These are phyloP conservation scores for Tylopilus orsonianus DNA, from an alignment of 1,284 basidiomycete species.

Conservation along the genomic window DNA sequence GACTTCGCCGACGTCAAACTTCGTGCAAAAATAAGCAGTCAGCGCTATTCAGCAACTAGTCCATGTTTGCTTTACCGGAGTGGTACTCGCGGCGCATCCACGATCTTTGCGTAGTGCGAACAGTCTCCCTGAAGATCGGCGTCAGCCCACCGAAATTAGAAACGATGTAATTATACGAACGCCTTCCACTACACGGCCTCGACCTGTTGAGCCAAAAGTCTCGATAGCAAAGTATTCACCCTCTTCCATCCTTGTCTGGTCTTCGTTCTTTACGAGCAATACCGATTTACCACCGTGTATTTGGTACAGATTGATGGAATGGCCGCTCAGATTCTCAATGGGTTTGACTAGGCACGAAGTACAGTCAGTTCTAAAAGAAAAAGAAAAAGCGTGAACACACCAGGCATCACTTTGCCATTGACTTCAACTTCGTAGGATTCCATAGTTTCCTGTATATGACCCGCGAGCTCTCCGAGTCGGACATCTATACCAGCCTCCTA, in stretches of 20 bases:
- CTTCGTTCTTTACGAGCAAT: constrained; percentile 85
- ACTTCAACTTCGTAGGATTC: constrained; percentile 97
- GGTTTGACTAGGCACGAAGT: constrained; percentile 67
- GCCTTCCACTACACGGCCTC: constrained; percentile 87
- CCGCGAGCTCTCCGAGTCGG: constrained; percentile 90
- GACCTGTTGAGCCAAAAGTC: constrained; percentile 97
- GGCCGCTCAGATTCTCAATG: constrained; percentile 89
- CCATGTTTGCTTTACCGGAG: constrained; percentile 51
- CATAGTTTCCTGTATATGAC: constrained; percentile 97
- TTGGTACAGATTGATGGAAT: constrained; percentile 85
- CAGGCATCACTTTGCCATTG: constrained; percentile 80
- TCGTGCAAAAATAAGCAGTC: constrained; percentile 10
- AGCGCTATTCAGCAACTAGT: neutral
- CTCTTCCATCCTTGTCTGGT: constrained; percentile 98
- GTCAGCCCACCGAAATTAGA: constrained; percentile 8
- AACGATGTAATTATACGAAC: constrained; percentile 43
- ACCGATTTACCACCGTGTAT: constrained; percentile 91
- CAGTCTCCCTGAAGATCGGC: constrained; percentile 71
- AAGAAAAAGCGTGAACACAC: constrained; percentile 44
- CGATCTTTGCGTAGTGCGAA: constrained; percentile 86
- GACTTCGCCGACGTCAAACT: constrained; percentile 86
- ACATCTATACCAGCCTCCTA: constrained; percentile 98
- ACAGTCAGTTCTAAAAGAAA: constrained; percentile 1
- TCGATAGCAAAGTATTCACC: constrained; percentile 99
- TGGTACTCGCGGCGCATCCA: constrained; percentile 69